Evolutionary conservation across 2,329 filamentous ascomycete species (phyloP).

Genomic region (Alternaria alternata): DNA sequence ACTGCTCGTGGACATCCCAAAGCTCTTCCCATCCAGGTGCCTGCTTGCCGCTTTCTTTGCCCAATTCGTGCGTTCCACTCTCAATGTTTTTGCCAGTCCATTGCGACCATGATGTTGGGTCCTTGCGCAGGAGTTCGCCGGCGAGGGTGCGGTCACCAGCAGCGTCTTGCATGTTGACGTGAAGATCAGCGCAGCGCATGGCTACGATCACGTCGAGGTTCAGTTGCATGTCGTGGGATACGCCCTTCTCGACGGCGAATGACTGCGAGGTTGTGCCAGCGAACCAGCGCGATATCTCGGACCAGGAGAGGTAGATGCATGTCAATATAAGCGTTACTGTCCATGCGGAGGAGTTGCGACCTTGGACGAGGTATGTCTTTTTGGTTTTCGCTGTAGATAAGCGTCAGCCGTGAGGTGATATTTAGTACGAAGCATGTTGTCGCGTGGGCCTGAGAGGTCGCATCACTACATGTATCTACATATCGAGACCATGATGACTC

Average conservation of each 20-base stretch:
- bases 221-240: conserved; percentile 87
- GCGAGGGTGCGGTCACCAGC: conserved; percentile 91
- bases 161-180: conserved; percentile 96
- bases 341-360: conserved; percentile 90
- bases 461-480: background rate
- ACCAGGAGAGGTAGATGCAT: conserved; percentile 77
- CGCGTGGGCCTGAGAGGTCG: background rate
- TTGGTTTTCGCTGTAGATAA: conserved; percentile 84
- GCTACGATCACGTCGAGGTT: conserved; percentile 92
- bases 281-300: conserved; percentile 85
- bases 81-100: conserved; percentile 79
- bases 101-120: conserved; percentile 80
- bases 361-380: conserved; percentile 86
- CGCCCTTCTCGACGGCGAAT: conserved; percentile 91
- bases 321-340: conserved; percentile 82
- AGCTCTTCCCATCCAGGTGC: conserved; percentile 65
- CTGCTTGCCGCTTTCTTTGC: conserved; percentile 45
- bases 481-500: background rate
- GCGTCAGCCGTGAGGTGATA: conserved; percentile 17
- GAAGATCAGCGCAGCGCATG: conserved; percentile 88
- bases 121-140: conserved; percentile 73
- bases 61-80: conserved; percentile 54
- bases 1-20: conserved; percentile 90
- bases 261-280: conserved; percentile 83
- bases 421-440: background rate